Base-by-base conservation (phyloP, 305 asterid species). In the Rubia occidens region DNA sequence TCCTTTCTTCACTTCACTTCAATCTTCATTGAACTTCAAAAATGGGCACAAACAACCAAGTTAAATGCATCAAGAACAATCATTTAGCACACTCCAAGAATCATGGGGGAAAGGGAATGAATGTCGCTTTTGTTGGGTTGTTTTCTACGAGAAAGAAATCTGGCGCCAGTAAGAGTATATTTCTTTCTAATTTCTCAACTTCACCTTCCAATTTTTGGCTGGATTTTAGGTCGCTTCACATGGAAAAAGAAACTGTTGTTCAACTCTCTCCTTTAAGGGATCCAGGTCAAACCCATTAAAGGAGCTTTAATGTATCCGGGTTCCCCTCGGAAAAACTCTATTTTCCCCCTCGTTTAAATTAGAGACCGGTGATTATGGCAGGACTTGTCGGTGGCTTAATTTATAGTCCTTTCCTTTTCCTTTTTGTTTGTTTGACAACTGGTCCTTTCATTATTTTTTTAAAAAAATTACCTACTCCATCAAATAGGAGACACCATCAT, bases 201-300 rank as follows among this genome's bases (percentile, higher is more conserved):
- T 32, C 26, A 64, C 55, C 68, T 68, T 64, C 49, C 47, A 37
- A 68, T 42, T 78, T 78, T 69, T 72, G 45, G 68, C 65, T 70
- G 64, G n/a, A 55, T 76, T 79, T 78, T 76, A 79, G 86, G 87
- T 82, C 67, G 79, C 88, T 82, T 78, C 80, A 77, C 82, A 65
- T 79, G 84, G 80, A 79, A 63, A 77, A 17, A 17, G 20, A 17
- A 17, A 17, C 58, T 51, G 43, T 67, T 43, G 62, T 8, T 45
- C 40, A 61, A 53, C 8, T 18, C 53, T 29, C 15, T 5, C 49
- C 14, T 17, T 62, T 40, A 9, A 62, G 15, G n/a, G 49, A 47
- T 24, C 5, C 54, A 14, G 44, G 9, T 63, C 10, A 8, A 63
- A 13, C 68, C 53, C 35, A 32, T 32, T 2, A 32, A 32, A 32